Evolutionary conservation across 345 rosid genomes (phyloP).

Genomic region (Lenwebbia sp.): DNA sequence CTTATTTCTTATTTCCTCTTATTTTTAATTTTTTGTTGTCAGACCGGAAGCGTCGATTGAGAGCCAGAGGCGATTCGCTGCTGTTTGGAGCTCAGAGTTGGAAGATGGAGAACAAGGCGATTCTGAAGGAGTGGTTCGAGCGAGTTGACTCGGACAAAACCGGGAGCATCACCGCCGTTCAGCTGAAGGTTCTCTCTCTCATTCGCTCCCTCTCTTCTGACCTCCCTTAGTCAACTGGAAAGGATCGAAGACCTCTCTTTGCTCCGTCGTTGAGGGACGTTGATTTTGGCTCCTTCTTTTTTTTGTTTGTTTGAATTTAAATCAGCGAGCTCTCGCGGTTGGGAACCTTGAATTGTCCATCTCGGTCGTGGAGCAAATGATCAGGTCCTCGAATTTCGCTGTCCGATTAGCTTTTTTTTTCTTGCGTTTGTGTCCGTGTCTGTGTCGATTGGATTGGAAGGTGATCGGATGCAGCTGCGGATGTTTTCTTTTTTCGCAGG

Average conservation of each 20-base stretch:
- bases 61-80: background rate
- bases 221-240: background rate
- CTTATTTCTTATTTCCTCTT: too few relatives aligned
- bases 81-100: background rate
- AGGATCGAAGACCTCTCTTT: background rate
- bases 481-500: constrained; percentile 12
- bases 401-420: background rate
- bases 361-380: constrained; percentile 61
- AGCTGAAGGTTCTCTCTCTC: constrained; percentile 38
- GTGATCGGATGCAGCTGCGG: background rate
- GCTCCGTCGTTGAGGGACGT: background rate
- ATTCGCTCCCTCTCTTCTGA: background rate
- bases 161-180: constrained; percentile 43
- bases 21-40: background rate
- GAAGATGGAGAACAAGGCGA: constrained; percentile 37
- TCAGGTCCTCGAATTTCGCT: constrained; percentile 22
- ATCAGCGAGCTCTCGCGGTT: constrained; percentile 45
- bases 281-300: background rate
- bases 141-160: constrained; percentile 64
- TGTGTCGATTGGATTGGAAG: background rate
- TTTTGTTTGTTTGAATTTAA: background rate
- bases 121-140: constrained; percentile 53
- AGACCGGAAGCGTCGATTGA: background rate
- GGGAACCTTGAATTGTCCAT: constrained; percentile 51
- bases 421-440: background rate